Base-by-base conservation (phyloP, 1,284 basidiomycete genomes). In the Austroboletus novae-zelandiae region DNA sequence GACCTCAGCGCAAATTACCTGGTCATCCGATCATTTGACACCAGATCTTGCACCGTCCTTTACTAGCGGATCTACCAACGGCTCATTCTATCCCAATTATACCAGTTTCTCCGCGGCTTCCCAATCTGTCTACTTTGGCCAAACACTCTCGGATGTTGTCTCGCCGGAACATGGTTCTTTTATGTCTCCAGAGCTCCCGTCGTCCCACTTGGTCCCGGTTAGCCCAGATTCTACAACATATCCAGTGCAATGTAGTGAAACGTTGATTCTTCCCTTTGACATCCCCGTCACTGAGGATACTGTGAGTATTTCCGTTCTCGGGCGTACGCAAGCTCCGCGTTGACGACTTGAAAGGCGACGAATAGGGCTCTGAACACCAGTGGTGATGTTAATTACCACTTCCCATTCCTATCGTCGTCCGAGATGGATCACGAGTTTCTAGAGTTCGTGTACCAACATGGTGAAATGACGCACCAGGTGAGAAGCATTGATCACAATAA, bases 221-320 rank as follows among this genome's bases (percentile, higher is more conserved):
- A 29, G 9, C 27, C 27, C 27, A 2, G 4, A 29, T 10, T 2
- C 9, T 29, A 10, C 27, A 9, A 9, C 27, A 29, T 29, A 10
- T 29, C 27, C 9, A 29, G 27, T 9, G 27, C 27, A 9, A 29
- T 29, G 9, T 9, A 29, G 27, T 29, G 9, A 29, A 29, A 29
- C 27, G 2, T 35, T 15, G 45, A n/a, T 15, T 8, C 3, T 9
- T 11, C 10, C 43, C 9, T 25, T 2, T 4, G 36, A 8, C n/a
- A 0, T 2, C 3, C 5, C 17, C 8, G 2, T 37, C 5, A 9
- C 15, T 1, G 36, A 35, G 41, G 43, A 31, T 25, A 13, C 10
- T 1, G 62, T 57, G 40, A 11, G 60, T 40, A 27, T 29, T 17
- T 31, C 10, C 13, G 10, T 30, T 35, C 27, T 10, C 9, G 5